Conservation (phyloP, 2,329 filamentous ascomycete species). For the Penicillium brevicompactum region DNA sequence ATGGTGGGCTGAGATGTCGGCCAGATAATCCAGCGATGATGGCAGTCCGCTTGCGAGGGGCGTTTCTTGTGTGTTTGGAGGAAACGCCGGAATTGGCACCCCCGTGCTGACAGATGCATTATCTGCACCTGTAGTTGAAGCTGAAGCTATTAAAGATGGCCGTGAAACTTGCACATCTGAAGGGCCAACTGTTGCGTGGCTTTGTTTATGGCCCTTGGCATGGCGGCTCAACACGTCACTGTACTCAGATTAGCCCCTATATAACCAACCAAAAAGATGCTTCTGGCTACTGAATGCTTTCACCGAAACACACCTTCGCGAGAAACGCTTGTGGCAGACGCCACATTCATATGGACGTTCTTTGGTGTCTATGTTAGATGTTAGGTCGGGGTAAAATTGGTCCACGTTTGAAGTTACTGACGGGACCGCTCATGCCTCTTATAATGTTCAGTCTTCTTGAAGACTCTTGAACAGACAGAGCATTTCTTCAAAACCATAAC, state of each 20-base stretch:
- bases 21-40: constrained; percentile 45
- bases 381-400: constrained; percentile 6
- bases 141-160: constrained; percentile 20
- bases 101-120: constrained; percentile 16
- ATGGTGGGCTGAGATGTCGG: constrained; percentile 38
- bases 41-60: constrained; percentile 33
- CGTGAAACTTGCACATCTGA: constrained; percentile 33
- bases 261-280: not conserved
- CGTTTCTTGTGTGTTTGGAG: constrained; percentile 25
- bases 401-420: constrained; percentile 35
- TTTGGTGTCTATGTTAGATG: constrained; percentile 50
- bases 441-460: constrained; percentile 59
- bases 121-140: constrained; percentile 11
- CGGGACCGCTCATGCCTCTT: constrained; percentile 59
- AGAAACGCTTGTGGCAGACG: constrained; percentile 58
- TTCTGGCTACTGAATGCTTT: not conserved
- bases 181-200: constrained; percentile 9
- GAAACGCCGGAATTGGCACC: constrained; percentile 14
- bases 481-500: constrained; percentile 49
- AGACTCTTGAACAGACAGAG: constrained; percentile 55
- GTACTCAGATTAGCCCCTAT: constrained; percentile 16
- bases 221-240: constrained; percentile 56
- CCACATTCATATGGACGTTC: constrained; percentile 58
- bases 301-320: constrained; percentile 48
- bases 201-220: constrained; percentile 53